Base-by-base conservation (phyloP, 257 asterid species). In the Solanum arcanum region DNA sequence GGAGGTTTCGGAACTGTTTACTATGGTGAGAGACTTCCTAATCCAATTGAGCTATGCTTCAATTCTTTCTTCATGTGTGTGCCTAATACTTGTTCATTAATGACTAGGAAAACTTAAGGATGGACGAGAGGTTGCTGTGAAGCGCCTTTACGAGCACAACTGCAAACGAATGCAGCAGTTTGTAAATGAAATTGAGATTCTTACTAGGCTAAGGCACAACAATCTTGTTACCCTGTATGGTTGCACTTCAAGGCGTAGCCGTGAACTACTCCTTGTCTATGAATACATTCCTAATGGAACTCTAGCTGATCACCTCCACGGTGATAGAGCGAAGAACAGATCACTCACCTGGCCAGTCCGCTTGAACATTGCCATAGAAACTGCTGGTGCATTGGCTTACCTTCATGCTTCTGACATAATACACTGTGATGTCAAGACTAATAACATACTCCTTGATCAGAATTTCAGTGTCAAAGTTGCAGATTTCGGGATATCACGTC, bases 1-100 rank as follows among this genome's bases (percentile, higher is more conserved):
- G 86, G 86, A 84, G 86, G 86, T 44, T 84, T 84, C 0, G 86
- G 86, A 37, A 84, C 86, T 39, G 86, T 84, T 84, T 84, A 84
- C 27, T 59, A 39, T 20, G 86, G 80, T 84, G 76, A 80, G 84
- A 1, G 31, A 84, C 18, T 42, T 84, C 59, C 41, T 84, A 60
- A 62, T 15, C 60, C 39, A 62, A 60, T n/a, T 84, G 52, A 62
- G 18, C 39, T 47, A 15, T 80, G 18, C 13, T 14, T 80, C 68
- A 80, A 27, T n/a, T 46, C 6, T 29, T n/a, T 80, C 84, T 76
- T 12, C 59, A 23, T 12, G 83, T 76, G 52, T 12, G 83, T 76
- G 20, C 11, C 81, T 76, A 23, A 76, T 76, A 23, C 83, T 75
- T 75, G 59, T 75, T 12, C 59, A 41, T 75, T 9, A 12, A 75